Base-by-base conservation (phyloP, 2,329 filamentous ascomycete species). In the Corynespora cassiicola region DNA sequence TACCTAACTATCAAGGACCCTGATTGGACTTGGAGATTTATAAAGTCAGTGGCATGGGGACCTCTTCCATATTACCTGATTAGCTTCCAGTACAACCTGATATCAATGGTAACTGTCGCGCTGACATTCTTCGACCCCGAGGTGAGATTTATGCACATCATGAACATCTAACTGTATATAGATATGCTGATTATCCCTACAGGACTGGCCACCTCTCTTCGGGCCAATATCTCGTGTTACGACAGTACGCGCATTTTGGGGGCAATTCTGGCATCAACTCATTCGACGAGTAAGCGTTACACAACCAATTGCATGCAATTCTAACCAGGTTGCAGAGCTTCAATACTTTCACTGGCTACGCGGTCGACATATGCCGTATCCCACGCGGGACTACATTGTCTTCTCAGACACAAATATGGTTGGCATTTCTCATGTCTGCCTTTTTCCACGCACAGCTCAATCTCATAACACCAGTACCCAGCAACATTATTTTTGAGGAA, bases 141-240 rank as follows among this genome's bases (percentile, higher is more conserved):
- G 23, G 47, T 51, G 14, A 15, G 47, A n/a, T 38, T 16, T 9
- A 2, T 23, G 6, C 8, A n/a, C n/a, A n/a, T n/a, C n/a, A n/a
- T n/a, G n/a, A n/a, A n/a, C n/a, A n/a, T n/a, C n/a, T n/a, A n/a
- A n/a, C n/a, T n/a, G n/a, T n/a, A n/a, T n/a, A n/a, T n/a, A n/a
- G n/a, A n/a, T n/a, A n/a, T n/a, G n/a, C n/a, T n/a, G n/a, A n/a
- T n/a, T n/a, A n/a, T n/a, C n/a, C n/a, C 12, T 21, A 16, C 21
- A 48, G 47, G 47, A 51, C 25, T 51, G 47, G 47, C 44, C 47
- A 6, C 35, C 47, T n/a, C 18, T 38, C 5, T 51, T 45, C 29
- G 41, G 41, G 1, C 19, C 12, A 9, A n/a, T 48, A 6, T 7
- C n/a, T 1, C 34, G 40, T 15, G 30, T 28, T 4, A 51, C 35